Conservation (phyloP, 805 yeast genomes). For the Lipomyces yamadae region DNA sequence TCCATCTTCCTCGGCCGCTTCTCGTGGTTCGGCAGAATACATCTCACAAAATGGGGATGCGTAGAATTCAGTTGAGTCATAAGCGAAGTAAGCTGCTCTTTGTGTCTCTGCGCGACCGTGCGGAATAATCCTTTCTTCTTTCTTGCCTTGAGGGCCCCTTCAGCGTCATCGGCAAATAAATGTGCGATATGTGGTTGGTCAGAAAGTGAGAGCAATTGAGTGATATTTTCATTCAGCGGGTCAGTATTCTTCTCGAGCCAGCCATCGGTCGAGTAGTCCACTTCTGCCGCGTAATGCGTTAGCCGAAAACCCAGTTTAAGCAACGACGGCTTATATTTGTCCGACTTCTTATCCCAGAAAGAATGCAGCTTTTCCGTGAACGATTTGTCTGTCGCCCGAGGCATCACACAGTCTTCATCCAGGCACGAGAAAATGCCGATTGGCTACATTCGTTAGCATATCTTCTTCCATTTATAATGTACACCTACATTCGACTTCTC, state of each 20-base stretch:
- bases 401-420: slow-evolving; percentile 95
- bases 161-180: slow-evolving; percentile 55
- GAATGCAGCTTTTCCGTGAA: slow-evolving; percentile 78
- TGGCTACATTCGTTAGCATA: slow-evolving; percentile 45
- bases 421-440: slow-evolving; percentile 84
- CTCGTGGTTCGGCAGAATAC: slow-evolving; percentile 85
- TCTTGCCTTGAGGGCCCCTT: slow-evolving; percentile 40
- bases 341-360: slow-evolving; percentile 60
- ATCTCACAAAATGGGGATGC: slow-evolving; percentile 95
- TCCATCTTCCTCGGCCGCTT: slow-evolving; percentile 76
- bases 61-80: slow-evolving; percentile 77
- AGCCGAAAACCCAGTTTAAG: slow-evolving; percentile 77
- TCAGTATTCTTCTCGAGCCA: slow-evolving; percentile 96
- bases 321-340: slow-evolving; percentile 73
- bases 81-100: slow-evolving; percentile 74
- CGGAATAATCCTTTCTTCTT: slow-evolving; percentile 56
- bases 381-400: slow-evolving; percentile 81
- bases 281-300: slow-evolving; percentile 94
- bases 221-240: slow-evolving; percentile 79
- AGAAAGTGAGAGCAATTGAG: slow-evolving; percentile 64
- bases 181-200: slow-evolving; percentile 58
- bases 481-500: slow-evolving; percentile 59
- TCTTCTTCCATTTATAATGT: not conserved
- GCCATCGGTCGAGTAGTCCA: slow-evolving; percentile 88
- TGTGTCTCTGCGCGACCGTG: slow-evolving; percentile 87